A percentile compares a stretch with the other conserved stretches of the same genome.
These are phyloP conservation scores for Viridothelium virens DNA, from an alignment of 495 filamentous ascomycete species.

Conservation along the genomic window DNA sequence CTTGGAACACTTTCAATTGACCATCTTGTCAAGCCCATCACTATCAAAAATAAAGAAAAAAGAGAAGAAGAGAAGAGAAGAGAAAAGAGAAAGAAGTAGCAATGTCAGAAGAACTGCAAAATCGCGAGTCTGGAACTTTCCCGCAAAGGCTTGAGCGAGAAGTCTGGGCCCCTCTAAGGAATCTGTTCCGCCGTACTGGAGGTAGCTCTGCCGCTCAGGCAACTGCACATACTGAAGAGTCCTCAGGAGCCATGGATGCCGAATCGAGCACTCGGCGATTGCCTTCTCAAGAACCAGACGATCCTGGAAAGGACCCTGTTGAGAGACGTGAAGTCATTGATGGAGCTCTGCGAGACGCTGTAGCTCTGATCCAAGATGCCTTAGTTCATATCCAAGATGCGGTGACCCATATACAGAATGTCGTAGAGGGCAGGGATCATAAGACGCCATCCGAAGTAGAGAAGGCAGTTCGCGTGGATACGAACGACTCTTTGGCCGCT, in stretches of 20 bases:
- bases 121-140: not conserved
- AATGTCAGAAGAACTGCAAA: not conserved
- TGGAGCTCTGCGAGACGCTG: not conserved
- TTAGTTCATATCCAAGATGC: not conserved
- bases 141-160: not conserved
- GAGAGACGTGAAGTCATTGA: conserved; percentile 1
- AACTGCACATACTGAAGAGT: not conserved
- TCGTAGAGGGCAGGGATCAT: not conserved
- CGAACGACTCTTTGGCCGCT: not conserved
- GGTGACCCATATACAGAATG: not conserved
- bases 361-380: conserved; percentile 6
- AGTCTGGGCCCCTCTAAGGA: not conserved
- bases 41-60: too few relatives aligned
- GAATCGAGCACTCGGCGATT: not conserved
- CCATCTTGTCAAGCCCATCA: not conserved
- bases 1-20: not conserved
- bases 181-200: not conserved
- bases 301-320: not conserved
- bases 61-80: too few relatives aligned
- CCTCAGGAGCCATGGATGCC: not conserved
- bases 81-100: too few relatives aligned
- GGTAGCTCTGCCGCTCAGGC: not conserved
- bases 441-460: not conserved
- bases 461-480: conserved; percentile 7
- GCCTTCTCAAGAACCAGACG: not conserved